phyloP scores from a whole-genome alignment of 2,329 filamentous ascomycete genomes.

The Stromatinia cepivora region DNA sequence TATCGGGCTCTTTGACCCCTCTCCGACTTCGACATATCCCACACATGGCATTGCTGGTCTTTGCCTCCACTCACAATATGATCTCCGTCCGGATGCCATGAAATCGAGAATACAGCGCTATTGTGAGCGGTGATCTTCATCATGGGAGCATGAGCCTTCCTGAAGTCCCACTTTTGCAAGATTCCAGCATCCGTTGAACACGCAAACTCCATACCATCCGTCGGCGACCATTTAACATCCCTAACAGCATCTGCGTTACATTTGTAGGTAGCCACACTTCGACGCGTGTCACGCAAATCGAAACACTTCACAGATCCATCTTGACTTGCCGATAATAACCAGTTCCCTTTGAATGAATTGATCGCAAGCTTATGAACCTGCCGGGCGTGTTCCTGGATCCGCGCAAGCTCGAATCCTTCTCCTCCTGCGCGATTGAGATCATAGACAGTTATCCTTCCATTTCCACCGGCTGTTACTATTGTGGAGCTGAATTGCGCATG shows the following conservation, averaged over 20 bases:
- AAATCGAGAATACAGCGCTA: constrained; percentile 58
- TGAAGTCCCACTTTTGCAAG: constrained; percentile 64
- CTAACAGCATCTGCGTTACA: constrained; percentile 58
- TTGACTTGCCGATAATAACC: constrained; percentile 62
- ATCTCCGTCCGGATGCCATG: constrained; percentile 69
- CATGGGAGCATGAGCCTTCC: constrained; percentile 54
- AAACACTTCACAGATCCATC: constrained; percentile 64
- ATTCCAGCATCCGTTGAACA: constrained; percentile 64
- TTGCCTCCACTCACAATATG: constrained; percentile 63
- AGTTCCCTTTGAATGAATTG: constrained; percentile 59
- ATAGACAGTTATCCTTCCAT: constrained; percentile 65
- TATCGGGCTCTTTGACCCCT: constrained; percentile 65
- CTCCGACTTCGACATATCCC: constrained; percentile 62
- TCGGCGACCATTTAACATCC: constrained; percentile 66
- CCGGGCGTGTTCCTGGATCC: constrained; percentile 61
- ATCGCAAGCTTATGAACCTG: constrained; percentile 65
- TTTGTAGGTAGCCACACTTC: constrained; percentile 50
- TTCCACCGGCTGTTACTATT: constrained; percentile 63
- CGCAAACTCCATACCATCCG: constrained; percentile 61
- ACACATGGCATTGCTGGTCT: constrained; percentile 63
- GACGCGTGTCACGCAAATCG: constrained; percentile 54
- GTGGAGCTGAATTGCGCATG: constrained; percentile 49
- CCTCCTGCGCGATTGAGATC: constrained; percentile 54
- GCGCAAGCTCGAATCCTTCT: constrained; percentile 50
- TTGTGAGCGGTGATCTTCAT: constrained; percentile 63